Evolutionary conservation across 768 basidiomycete genomes (phyloP), one percentile per base, ranked within the genome.

Genomic region (Lactarius deliciosus): DNA sequence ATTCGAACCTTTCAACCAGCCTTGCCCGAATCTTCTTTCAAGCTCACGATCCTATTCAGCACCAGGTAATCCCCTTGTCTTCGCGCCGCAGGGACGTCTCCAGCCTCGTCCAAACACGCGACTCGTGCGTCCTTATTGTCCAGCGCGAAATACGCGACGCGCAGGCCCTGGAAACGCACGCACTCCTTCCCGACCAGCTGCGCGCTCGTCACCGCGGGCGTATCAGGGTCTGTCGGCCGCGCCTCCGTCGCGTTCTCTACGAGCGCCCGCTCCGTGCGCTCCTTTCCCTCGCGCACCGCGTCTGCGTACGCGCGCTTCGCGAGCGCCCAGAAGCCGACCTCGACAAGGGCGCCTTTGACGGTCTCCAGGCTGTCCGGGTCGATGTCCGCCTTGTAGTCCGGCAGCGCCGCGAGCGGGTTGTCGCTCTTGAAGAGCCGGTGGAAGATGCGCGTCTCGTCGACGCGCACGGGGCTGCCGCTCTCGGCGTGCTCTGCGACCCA

Each of bases 1-100:
- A 63, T 47, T n/a, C 25, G 38, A 18, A 57, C 38, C 1, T 2
- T 16, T 71, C 57, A 76, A 28, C 72, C 76, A 15, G 74, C 64
- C 77, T 97, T 98, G 5, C 92, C 91, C 5, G 89, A 84, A 74
- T 97, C 96, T 78, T 97, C 96, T 79, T 98, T 98, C 78, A 98
- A 76, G 66, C 88, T 92, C 36, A 98, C 96, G 65, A 97, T 92
- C 64, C 91, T 86, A 76, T 98, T 98, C 22, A 98, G 80, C 16
- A 97, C 85, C 50, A 98, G 72, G 74, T 83, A 83, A 76, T 97
- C 96, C 6, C 89, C 92, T 64, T 88, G 86, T 54, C 80, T 81
- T 54, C 80, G 78, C 3, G 78, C 80, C 3, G 81, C 76, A 30
- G 74, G 72, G 20, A 73, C 77, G 1, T 77, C 79, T 1, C 78